Conservation (phyloP, 1,284 basidiomycete genomes). For the Coniferiporia weirii region DNA sequence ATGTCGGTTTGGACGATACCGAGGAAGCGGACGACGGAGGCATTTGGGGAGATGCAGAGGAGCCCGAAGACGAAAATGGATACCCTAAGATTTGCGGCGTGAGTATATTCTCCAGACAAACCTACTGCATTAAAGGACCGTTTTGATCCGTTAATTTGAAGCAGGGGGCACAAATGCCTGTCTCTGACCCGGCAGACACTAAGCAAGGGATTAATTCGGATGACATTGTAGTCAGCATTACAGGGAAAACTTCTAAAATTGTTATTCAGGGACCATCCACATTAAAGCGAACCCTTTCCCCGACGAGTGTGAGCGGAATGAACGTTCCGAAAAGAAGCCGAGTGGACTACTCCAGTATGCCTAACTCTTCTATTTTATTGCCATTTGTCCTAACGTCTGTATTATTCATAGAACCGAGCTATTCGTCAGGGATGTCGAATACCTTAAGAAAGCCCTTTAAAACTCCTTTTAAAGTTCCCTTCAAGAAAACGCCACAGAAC, state of each 20-base stretch:
- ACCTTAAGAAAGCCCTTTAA: constrained; percentile 31
- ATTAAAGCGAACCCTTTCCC: constrained; percentile 2
- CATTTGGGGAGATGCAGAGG: constrained; percentile 3
- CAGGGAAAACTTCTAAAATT: neutral
- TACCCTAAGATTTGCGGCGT: neutral
- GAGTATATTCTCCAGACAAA: neutral
- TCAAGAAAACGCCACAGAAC: constrained; percentile 24
- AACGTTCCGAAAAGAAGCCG: neutral
- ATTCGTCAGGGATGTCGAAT: constrained; percentile 32
- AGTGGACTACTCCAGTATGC: constrained; percentile 15
- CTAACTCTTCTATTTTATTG: neutral
- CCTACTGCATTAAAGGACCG: neutral
- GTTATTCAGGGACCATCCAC: neutral
- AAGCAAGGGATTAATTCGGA: too few species aligned
- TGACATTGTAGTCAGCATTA: too few species aligned
- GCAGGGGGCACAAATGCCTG: neutral
- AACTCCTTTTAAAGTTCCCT: constrained; percentile 45
- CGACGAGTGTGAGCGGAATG: neutral
- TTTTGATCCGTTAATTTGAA: neutral
- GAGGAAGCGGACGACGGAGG: constrained; percentile 14
- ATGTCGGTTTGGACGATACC: neutral
- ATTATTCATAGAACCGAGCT: constrained; percentile 9
- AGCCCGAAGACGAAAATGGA: neutral
- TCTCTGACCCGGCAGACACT: too few species aligned
- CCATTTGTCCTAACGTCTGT: constrained; percentile 6